phyloP scores from a whole-genome alignment of 495 filamentous ascomycete species.

The Tetracladium setigerum region DNA sequence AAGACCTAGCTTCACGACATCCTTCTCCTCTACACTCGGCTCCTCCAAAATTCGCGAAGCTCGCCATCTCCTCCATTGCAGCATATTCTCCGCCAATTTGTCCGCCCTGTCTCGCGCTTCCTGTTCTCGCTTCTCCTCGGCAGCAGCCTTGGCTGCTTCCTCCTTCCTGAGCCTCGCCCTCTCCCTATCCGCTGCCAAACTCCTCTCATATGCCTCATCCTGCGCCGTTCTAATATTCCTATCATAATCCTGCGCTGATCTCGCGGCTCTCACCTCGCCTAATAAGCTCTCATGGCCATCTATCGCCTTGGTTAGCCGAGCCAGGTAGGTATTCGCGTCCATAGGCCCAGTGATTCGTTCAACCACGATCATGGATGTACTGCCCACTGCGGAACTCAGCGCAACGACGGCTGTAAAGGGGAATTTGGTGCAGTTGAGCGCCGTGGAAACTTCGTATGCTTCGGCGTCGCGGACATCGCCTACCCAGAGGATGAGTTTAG shows the following conservation, averaged over 20 bases:
- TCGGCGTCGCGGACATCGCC: constrained; percentile 89
- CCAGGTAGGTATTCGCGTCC: constrained; percentile 56
- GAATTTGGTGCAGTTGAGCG: constrained; percentile 80
- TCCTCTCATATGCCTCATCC: constrained; percentile 86
- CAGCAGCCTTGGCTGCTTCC: constrained; percentile 60
- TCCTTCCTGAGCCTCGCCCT: constrained; percentile 65
- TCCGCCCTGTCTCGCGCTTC: constrained; percentile 59
- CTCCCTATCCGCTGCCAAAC: constrained; percentile 79
- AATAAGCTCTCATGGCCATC: constrained; percentile 62
- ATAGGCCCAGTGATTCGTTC: constrained; percentile 65
- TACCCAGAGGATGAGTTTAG: constrained; percentile 81
- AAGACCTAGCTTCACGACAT: constrained; percentile 73
- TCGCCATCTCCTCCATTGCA: constrained; percentile 78
- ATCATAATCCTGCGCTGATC: constrained; percentile 56
- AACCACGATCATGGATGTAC: constrained; percentile 80
- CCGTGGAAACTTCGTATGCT: constrained; percentile 80
- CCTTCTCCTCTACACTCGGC: constrained; percentile 54
- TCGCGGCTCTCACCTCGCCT: constrained; percentile 45
- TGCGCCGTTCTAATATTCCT: constrained; percentile 75
- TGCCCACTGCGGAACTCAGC: constrained; percentile 72
- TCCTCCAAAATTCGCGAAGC: constrained; percentile 58
- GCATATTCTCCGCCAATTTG: constrained; percentile 44
- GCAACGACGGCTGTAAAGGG: constrained; percentile 80
- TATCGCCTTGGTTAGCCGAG: constrained; percentile 63
- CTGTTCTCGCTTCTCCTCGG: constrained; percentile 42